Evolutionary conservation across 2,329 filamentous ascomycete species (phyloP).

Genomic region (Sclerotinia subarctica): DNA sequence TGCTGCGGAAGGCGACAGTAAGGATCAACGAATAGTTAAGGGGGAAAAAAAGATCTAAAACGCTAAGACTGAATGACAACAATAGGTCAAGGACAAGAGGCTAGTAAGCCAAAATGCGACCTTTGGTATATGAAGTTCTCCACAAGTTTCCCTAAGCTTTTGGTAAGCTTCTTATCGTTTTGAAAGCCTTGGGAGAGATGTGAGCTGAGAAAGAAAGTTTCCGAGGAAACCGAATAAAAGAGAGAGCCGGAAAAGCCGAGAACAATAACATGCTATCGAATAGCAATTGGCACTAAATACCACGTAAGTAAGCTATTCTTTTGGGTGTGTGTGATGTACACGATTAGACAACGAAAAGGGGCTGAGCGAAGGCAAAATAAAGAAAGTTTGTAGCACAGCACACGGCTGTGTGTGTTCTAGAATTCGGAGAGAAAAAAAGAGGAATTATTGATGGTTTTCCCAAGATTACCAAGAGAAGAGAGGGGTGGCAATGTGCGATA

Average conservation of each 20-base stretch:
- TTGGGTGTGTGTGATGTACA: background rate
- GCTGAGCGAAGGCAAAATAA: slow-evolving; percentile 1
- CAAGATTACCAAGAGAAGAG: no score
- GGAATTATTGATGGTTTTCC: background rate
- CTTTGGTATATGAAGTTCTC: slow-evolving; percentile 1
- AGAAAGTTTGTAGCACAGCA: background rate
- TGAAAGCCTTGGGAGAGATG: background rate
- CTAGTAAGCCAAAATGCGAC: background rate
- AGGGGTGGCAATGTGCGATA: background rate
- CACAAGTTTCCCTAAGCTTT: no score
- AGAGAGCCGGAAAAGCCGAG: background rate
- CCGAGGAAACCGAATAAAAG: background rate
- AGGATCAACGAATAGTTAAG: background rate
- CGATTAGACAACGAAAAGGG: background rate
- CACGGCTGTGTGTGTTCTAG: background rate
- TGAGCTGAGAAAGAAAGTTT: background rate
- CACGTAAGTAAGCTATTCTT: background rate
- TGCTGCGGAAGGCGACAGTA: background rate
- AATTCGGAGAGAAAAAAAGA: background rate
- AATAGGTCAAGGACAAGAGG: background rate
- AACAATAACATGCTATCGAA: background rate
- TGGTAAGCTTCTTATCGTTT: background rate
- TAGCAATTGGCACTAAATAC: no score
- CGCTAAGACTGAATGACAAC: background rate
- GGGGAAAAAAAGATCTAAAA: background rate